These are phyloP conservation scores for Trichosporon asahii DNA, from an alignment of 1,284 basidiomycete genomes.

Conservation along the genomic window DNA sequence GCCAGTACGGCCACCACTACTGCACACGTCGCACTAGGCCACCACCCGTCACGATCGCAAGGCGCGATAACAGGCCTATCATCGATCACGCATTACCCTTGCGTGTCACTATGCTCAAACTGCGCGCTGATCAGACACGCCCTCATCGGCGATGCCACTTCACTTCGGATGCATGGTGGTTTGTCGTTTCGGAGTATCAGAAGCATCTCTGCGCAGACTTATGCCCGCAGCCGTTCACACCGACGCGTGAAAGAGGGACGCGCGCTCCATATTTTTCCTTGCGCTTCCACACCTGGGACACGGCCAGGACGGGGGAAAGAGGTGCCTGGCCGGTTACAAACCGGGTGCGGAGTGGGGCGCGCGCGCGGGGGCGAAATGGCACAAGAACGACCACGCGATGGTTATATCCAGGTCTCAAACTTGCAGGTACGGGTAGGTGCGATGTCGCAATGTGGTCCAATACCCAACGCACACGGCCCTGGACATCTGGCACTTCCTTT, in stretches of 20 bases:
- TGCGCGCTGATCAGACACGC: not conserved
- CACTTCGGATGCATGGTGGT: not conserved
- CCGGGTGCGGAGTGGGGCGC: slow-evolving; percentile 6
- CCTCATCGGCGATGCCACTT: not conserved
- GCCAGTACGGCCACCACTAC: too few relatives aligned
- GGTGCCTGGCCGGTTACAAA: slow-evolving; percentile 5
- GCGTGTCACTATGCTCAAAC: not conserved
- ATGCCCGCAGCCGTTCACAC: not conserved
- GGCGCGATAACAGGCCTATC: not conserved
- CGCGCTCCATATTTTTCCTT: not conserved
- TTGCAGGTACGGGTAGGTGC: not conserved
- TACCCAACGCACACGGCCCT: not conserved
- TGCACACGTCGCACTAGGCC: not conserved
- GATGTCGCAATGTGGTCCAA: slow-evolving; percentile 7
- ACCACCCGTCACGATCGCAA: not conserved
- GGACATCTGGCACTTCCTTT: too few relatives aligned
- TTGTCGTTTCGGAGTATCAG: not conserved
- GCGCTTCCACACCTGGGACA: not conserved
- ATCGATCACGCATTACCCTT: slow-evolving; percentile 1
- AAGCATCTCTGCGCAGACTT: not conserved
- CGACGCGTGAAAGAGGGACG: not conserved
- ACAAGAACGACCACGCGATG: not conserved
- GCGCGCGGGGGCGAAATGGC: not conserved
- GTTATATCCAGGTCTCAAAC: not conserved
- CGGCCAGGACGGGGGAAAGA: not conserved